Conservation (phyloP, 176 grass and related monocot genomes). For the Rhynchospora pubera region DNA sequence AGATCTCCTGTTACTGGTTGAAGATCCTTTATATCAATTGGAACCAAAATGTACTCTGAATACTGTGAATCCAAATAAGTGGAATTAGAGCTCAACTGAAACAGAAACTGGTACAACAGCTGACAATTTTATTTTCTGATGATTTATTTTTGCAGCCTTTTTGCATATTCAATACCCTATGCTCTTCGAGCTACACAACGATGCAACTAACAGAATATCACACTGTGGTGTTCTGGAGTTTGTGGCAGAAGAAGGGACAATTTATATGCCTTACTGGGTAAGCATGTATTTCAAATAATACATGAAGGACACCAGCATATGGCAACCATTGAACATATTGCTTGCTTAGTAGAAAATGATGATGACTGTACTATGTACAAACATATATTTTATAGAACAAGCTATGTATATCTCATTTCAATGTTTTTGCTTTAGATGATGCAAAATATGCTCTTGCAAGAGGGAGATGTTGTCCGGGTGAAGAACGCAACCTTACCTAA, state of each 20-base stretch:
- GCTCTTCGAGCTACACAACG: constrained; percentile 83
- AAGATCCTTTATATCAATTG: constrained; percentile 1
- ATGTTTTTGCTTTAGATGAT: constrained; percentile 62
- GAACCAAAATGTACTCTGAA: neutral
- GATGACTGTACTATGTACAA: neutral
- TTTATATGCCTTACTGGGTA: constrained; percentile 96
- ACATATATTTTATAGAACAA: constrained; percentile 19
- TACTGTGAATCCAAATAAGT: neutral
- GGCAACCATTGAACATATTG: neutral
- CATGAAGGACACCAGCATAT: neutral
- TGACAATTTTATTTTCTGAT: constrained; percentile 12
- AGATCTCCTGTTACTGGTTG: constrained; percentile 5
- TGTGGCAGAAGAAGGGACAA: constrained; percentile 92
- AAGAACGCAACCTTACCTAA: constrained; percentile 71
- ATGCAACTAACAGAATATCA: constrained; percentile 52
- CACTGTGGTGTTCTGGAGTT: constrained; percentile 92
- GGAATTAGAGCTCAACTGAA: neutral
- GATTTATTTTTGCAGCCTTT: constrained; percentile 48
- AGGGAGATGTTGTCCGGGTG: constrained; percentile 55
- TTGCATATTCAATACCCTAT: constrained; percentile 84
- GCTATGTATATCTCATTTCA: neutral
- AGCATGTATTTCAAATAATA: neutral
- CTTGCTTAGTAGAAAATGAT: neutral
- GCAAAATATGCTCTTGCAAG: constrained; percentile 98
- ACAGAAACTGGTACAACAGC: neutral